Evolutionary conservation across 345 rosid species (phyloP).

Genomic region (Heritiera littoralis): DNA sequence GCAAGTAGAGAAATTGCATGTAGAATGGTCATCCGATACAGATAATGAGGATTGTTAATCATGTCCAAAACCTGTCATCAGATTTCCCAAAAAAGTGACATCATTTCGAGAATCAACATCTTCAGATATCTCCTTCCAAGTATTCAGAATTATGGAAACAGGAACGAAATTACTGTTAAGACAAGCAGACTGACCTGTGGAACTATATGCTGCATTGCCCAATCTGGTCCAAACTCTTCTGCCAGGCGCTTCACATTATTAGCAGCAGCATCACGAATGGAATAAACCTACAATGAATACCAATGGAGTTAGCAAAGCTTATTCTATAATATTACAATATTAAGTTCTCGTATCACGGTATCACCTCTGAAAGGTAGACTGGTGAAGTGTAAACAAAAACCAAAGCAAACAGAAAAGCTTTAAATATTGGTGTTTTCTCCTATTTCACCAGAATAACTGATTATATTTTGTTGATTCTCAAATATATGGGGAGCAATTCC

Average conservation of each 20-base stretch:
- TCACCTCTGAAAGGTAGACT: constrained; percentile 2
- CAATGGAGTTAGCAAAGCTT: not conserved
- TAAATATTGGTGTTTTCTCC: not conserved
- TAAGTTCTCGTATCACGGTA: not conserved
- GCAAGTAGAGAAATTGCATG: constrained; percentile 83
- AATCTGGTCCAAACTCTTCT: constrained; percentile 96
- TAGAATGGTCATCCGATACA: constrained; percentile 87
- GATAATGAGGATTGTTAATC: constrained; percentile 84
- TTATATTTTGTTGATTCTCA: not conserved
- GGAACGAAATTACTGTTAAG: not conserved
- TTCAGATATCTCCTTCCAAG: not conserved
- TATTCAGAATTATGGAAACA: not conserved
- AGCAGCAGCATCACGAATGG: constrained; percentile 94
- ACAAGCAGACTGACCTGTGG: constrained; percentile 63
- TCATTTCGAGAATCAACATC: not conserved
- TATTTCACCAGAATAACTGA: not conserved
- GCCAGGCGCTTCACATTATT: constrained; percentile 94
- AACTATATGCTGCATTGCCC: constrained; percentile 98
- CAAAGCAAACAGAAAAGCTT: constrained; percentile 1
- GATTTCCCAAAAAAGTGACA: not conserved
- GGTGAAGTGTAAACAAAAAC: not conserved
- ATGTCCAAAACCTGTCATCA: constrained; percentile 72
- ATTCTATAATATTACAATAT: not conserved
- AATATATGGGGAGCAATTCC: not conserved
- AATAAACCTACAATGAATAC: constrained; percentile 61